Conservation (phyloP, 139 green algal genomes). For the Mesotaenium endlicherianum region DNA sequence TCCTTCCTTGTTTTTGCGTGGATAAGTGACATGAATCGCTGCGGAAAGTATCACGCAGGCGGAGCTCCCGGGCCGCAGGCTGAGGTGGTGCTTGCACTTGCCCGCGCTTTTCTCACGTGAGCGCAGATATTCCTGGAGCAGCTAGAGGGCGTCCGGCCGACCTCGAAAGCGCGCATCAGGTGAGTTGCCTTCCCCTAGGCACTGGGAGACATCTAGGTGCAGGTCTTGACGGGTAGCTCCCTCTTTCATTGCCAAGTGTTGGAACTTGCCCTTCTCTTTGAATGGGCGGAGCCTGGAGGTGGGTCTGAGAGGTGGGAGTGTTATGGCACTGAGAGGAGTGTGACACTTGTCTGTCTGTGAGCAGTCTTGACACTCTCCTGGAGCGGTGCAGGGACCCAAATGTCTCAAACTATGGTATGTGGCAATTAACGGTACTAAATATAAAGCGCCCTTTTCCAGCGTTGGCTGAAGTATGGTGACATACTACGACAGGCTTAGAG, state of each 20-base stretch:
- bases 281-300: too few relatives aligned
- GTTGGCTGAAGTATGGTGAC: background rate
- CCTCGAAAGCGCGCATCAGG: constrained; percentile 1
- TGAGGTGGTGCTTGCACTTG: background rate
- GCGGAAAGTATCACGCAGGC: too few relatives aligned
- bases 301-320: background rate
- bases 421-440: background rate
- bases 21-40: too few relatives aligned
- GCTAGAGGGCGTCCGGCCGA: constrained; percentile 4
- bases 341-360: background rate
- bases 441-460: background rate
- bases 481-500: too few relatives aligned
- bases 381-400: constrained; percentile 25
- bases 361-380: constrained; percentile 12
- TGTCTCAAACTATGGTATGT: constrained; percentile 30
- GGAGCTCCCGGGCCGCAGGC: too few relatives aligned
- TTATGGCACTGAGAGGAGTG: background rate
- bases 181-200: background rate
- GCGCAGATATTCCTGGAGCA: constrained; percentile 24
- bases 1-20: too few relatives aligned
- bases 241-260: too few relatives aligned
- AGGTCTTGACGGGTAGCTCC: too few relatives aligned
- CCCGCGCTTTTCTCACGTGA: too few relatives aligned
- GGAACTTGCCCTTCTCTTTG: too few relatives aligned
- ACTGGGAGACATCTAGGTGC: background rate